phyloP scores from a whole-genome alignment of 768 basidiomycete genomes.

The Phylloporus rhodoxanthus region DNA sequence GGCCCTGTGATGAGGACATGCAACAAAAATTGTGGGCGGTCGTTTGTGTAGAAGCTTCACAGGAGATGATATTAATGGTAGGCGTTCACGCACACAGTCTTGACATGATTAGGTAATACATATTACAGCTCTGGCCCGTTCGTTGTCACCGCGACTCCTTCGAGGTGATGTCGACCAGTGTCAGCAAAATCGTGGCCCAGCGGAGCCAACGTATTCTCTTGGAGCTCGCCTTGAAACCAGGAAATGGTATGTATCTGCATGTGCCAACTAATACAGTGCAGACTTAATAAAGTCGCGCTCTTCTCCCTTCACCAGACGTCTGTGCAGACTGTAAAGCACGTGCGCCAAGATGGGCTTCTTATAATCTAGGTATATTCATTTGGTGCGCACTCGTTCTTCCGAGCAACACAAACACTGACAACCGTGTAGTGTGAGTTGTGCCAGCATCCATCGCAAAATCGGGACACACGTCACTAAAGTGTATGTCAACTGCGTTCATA shows the following conservation, averaged over 20 bases:
- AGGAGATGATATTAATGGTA: no score
- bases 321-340: slow-evolving; percentile 92
- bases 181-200: slow-evolving; percentile 58
- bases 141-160: not conserved
- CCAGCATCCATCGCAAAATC: slow-evolving; percentile 89
- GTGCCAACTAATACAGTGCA: not conserved
- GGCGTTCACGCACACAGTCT: no score
- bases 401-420: slow-evolving; percentile 6
- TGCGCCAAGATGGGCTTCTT: slow-evolving; percentile 83
- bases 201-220: slow-evolving; percentile 60
- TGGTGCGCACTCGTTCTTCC: slow-evolving; percentile 45
- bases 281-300: slow-evolving; percentile 4
- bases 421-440: slow-evolving; percentile 66
- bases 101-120: not conserved
- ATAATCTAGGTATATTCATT: slow-evolving; percentile 85
- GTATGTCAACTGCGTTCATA: slow-evolving; percentile 41
- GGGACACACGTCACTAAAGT: slow-evolving; percentile 93
- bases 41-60: no score
- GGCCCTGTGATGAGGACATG: slow-evolving; percentile 19
- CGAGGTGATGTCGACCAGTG: slow-evolving; percentile 24
- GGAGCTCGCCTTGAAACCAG: slow-evolving; percentile 65
- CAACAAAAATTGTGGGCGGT: not conserved
- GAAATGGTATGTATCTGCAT: slow-evolving; percentile 61
- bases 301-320: slow-evolving; percentile 45
- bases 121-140: not conserved